Evolutionary conservation across 495 filamentous ascomycete genomes (phyloP).

Genomic region (Aspergillus coremiiformis): DNA sequence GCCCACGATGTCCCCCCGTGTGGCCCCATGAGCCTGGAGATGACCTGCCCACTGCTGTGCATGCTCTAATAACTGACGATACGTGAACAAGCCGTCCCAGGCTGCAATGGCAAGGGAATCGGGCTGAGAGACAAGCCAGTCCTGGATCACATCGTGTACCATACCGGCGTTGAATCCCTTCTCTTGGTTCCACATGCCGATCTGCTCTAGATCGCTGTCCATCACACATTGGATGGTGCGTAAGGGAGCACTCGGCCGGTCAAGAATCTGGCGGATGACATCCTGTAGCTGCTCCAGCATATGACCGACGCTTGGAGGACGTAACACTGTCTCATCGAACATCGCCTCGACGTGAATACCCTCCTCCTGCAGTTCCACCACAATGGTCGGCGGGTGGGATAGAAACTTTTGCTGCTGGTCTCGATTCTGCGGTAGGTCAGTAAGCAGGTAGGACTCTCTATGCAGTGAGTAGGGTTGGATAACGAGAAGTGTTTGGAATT

Average conservation of each 20-base stretch:
- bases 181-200: constrained; percentile 25
- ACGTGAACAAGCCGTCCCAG: constrained; percentile 23
- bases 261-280: too few relatives aligned
- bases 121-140: constrained; percentile 15
- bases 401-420: neutral
- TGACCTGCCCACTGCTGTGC: constrained; percentile 23
- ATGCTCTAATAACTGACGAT: constrained; percentile 22
- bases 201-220: constrained; percentile 9
- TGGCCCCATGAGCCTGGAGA: constrained; percentile 10
- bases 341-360: neutral
- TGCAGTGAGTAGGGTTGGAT: too few relatives aligned
- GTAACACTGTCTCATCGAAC: neutral
- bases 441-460: too few relatives aligned
- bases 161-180: constrained; percentile 17
- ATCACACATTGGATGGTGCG: constrained; percentile 5
- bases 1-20: neutral
- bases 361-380: too few relatives aligned
- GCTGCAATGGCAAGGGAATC: constrained; percentile 14
- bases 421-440: too few relatives aligned
- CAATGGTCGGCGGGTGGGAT: too few relatives aligned
- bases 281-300: too few relatives aligned
- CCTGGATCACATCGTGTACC: constrained; percentile 23
- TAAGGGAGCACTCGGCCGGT: neutral
- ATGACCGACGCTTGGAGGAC: too few relatives aligned
- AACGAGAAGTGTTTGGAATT: constrained; percentile 43